Evolutionary conservation across 805 yeast species (phyloP), one percentile per base, ranked within the genome.

Genomic region (Zygotorulaspora florentina): DNA sequence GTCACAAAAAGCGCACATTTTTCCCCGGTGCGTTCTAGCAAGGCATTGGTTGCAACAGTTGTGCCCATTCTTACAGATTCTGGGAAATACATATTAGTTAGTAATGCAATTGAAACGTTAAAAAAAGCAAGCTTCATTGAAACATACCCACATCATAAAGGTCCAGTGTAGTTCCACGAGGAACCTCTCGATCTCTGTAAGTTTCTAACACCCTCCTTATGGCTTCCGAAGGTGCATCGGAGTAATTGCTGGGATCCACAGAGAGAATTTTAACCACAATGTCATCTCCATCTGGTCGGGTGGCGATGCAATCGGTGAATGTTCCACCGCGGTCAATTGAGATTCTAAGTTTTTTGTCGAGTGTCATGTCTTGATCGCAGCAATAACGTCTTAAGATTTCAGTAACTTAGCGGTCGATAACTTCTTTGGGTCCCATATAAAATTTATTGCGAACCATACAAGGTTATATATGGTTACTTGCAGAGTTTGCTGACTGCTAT

Each of bases 41-140:
- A 73, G 1, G 97, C 96, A 67, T 90, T 90, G 8, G 97, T 90
- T 2, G 98, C 97, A 6, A 89, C 93, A 0, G 96, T 89, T 3
- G 96, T 89, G 2, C 96, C 97, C 85, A 90, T 82, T 46, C 96
- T 72, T 40, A 89, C 38, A 16, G 38, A 35, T 35, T 35, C 38
- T 35, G 38, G 15, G 20, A 15, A 35, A 35, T 16, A 8, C 25
- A 35, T n/a, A 23, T 23, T 35, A 16, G 38, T 35, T 35, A 35
- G 38, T 35, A 35, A 35, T 35, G 38, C 38, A 17, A 35, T 35
- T 8, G 7, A 35, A 35, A 9, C n/a, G 18, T 35, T 11, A 16
- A 17, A 35, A 35, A 35, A 35, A 8, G n/a, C 3, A 35, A 35
- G 2, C 38, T 2, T 35, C 12, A 11, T 23, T 16, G 25, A 29